phyloP scores from a whole-genome alignment of 2,329 filamentous ascomycete genomes.

The Dactylellina haptotyla region DNA sequence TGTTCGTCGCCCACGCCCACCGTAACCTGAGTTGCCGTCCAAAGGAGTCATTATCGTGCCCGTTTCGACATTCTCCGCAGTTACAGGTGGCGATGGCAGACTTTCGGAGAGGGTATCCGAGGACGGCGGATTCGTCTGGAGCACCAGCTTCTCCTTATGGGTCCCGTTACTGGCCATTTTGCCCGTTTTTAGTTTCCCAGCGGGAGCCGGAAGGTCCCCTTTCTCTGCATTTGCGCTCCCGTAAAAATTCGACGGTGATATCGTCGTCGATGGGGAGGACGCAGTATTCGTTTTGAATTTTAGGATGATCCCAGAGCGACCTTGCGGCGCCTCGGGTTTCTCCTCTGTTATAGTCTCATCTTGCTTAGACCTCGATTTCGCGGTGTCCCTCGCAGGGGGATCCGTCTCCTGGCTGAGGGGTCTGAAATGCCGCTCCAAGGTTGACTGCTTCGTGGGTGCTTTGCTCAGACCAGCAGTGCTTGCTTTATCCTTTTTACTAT shows the following conservation, averaged over 20 bases:
- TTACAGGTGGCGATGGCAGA: slow-evolving; percentile 27
- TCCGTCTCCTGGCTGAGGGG: slow-evolving; percentile 27
- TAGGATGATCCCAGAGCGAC: slow-evolving; percentile 17
- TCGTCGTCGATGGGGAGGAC: not conserved
- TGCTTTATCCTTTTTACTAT: slow-evolving; percentile 16
- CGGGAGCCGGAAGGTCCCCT: not conserved
- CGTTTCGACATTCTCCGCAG: not conserved
- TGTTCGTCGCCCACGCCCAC: slow-evolving; percentile 34
- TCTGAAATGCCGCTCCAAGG: slow-evolving; percentile 29
- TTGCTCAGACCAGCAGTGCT: not conserved
- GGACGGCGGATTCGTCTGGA: slow-evolving; percentile 45
- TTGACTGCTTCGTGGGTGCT: slow-evolving; percentile 31
- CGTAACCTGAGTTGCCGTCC: slow-evolving; percentile 16
- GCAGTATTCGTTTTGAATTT: slow-evolving; percentile 20
- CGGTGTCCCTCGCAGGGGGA: slow-evolving; percentile 1
- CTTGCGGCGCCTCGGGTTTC: not conserved
- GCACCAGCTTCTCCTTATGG: slow-evolving; percentile 22
- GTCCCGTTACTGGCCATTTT: slow-evolving; percentile 8
- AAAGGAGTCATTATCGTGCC: slow-evolving; percentile 16
- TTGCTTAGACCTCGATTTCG: slow-evolving; percentile 4
- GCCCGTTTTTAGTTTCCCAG: not conserved
- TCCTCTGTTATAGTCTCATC: not conserved
- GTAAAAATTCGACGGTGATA: slow-evolving; percentile 22
- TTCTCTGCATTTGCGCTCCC: slow-evolving; percentile 5
- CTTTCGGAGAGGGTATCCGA: slow-evolving; percentile 36